These are phyloP conservation scores for Nicotiana tomentosiformis DNA, from an alignment of 257 asterid species.

Conservation along the genomic window DNA sequence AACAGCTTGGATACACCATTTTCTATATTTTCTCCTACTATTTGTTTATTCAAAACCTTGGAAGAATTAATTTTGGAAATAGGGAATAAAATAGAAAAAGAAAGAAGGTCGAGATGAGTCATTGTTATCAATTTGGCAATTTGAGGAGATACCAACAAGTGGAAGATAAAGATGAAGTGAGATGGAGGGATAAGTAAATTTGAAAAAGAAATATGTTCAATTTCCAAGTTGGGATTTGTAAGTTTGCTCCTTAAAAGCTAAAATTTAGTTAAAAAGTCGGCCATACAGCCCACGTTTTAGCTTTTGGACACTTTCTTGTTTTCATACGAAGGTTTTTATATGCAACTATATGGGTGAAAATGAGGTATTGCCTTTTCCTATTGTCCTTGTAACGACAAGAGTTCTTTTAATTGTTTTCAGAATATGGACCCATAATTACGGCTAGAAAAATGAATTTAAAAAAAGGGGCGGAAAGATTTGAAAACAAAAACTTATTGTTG, in stretches of 20 bases:
- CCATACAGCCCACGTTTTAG: constrained; percentile 14
- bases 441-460: neutral
- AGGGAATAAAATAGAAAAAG: neutral
- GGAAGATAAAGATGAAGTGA: constrained; percentile 14
- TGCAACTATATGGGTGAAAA: neutral
- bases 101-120: neutral
- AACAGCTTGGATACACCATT: neutral
- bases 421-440: neutral
- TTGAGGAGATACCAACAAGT: constrained; percentile 7
- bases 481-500: neutral
- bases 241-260: constrained; percentile 12
- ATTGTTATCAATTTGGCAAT: neutral
- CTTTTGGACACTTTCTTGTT: neutral
- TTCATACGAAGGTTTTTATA: constrained; percentile 13
- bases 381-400: neutral
- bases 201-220: neutral
- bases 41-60: neutral
- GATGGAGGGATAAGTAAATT: neutral
- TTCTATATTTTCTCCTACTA: no score
- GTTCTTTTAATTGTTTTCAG: neutral
- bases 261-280: constrained; percentile 9
- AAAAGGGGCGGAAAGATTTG: neutral
- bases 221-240: constrained; percentile 21
- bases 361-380: neutral
- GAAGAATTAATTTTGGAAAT: neutral